Percentiles rank a stretch among this genome's conserved stretches.
Conservation (phyloP, 176 grass and related monocot genomes). For the Carex myosuroides region DNA sequence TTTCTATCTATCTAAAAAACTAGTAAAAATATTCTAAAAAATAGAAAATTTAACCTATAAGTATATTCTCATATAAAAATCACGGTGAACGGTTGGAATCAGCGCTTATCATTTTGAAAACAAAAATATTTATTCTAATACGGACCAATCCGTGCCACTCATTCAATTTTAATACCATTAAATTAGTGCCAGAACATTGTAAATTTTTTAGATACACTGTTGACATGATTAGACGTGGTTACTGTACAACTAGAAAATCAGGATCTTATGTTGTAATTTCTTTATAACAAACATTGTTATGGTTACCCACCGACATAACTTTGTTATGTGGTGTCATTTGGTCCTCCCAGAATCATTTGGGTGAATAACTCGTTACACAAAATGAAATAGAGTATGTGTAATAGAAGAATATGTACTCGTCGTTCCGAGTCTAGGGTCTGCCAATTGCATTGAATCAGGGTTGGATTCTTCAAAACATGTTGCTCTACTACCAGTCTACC, state of each 20-base stretch:
- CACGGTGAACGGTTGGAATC: too few species aligned
- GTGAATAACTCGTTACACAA: not conserved
- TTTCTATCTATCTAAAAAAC: too few species aligned
- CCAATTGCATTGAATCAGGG: conserved; percentile 1
- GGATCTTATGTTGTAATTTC: not conserved
- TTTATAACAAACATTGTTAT: not conserved
- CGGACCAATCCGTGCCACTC: too few species aligned
- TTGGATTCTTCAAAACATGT: conserved; percentile 8
- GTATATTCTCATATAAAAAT: too few species aligned
- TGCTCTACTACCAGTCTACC: not conserved
- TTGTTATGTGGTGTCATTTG: not conserved
- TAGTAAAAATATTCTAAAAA: too few species aligned
- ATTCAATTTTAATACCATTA: not conserved
- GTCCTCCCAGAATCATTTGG: not conserved
- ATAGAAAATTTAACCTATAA: too few species aligned
- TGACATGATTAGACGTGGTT: not conserved
- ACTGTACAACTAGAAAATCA: not conserved
- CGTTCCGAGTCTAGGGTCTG: not conserved
- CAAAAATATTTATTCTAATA: too few species aligned
- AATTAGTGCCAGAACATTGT: not conserved
- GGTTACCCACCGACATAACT: not conserved
- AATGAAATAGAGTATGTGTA: not conserved
- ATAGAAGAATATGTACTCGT: not conserved
- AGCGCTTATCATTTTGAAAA: too few species aligned
- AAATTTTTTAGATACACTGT: not conserved